Conservation (phyloP, 495 filamentous ascomycete species). For the Annulohypoxylon maeteangense region DNA sequence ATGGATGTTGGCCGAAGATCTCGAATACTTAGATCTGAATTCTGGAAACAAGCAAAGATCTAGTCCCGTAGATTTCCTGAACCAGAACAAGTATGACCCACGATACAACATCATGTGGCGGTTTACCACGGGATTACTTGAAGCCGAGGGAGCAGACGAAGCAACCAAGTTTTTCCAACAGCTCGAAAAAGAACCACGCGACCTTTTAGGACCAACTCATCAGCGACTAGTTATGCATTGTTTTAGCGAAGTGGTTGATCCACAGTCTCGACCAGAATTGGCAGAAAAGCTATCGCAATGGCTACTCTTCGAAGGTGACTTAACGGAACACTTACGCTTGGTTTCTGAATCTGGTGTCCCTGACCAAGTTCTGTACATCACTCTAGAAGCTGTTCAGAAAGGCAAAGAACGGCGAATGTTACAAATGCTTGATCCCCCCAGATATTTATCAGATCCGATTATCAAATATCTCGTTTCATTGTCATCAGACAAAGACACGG, state of each 20-base stretch:
- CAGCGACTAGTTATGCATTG: constrained; percentile 1
- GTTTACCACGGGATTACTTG: neutral
- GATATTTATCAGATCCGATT: too few species aligned
- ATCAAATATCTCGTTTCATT: too few species aligned
- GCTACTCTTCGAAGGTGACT: neutral
- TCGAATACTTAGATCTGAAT: neutral
- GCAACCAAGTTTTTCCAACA: neutral
- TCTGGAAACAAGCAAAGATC: too few species aligned
- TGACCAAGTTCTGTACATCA: neutral
- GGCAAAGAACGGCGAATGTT: too few species aligned
- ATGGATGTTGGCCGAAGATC: neutral
- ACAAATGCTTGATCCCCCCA: too few species aligned
- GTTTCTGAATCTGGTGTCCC: neutral
- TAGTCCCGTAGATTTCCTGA: neutral
- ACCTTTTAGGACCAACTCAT: neutral
- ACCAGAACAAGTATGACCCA: neutral
- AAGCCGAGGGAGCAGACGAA: neutral
- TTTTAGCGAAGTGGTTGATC: neutral
- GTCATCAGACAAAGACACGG: too few species aligned
- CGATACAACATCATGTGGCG: constrained; percentile 7
- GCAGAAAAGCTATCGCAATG: neutral
- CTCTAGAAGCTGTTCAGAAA: neutral
- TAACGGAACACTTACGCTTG: neutral
- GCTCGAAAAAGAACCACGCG: neutral
- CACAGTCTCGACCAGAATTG: neutral